Evolutionary conservation across 805 yeast genomes (phyloP).

Genomic region (Pichia deserticola): DNA sequence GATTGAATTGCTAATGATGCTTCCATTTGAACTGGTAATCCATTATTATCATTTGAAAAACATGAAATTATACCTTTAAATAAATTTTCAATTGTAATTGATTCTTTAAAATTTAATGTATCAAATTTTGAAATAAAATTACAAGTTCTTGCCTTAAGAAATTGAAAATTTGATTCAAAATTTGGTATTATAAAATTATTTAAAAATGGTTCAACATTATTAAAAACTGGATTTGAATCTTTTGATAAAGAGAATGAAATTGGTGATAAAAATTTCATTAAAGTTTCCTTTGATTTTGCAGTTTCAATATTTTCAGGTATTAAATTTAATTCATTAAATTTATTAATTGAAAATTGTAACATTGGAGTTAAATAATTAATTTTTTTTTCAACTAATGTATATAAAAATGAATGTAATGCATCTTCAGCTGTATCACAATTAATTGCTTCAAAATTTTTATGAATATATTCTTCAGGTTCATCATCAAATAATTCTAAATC

Average conservation of each 20-base stretch:
- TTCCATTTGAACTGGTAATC: constrained; percentile 72
- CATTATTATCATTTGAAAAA: constrained; percentile 37
- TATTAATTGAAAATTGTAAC: constrained; percentile 49
- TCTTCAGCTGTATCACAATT: constrained; percentile 59
- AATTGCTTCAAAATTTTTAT: constrained; percentile 58
- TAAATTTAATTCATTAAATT: constrained; percentile 33
- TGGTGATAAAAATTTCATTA: constrained; percentile 70
- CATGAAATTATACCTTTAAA: constrained; percentile 41
- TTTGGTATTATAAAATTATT: constrained; percentile 62
- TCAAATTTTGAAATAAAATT: constrained; percentile 61
- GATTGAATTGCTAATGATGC: constrained; percentile 84
- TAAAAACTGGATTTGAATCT: constrained; percentile 47
- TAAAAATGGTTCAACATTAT: constrained; percentile 65
- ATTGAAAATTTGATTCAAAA: constrained; percentile 52
- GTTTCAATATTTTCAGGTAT: constrained; percentile 37
- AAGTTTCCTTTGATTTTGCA: constrained; percentile 70
- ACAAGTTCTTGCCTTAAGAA: constrained; percentile 70
- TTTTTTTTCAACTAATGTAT: constrained; percentile 64
- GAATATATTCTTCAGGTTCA: constrained; percentile 90
- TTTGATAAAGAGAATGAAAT: constrained; percentile 52
- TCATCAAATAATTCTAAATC: constrained; percentile 71
- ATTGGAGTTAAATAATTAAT: constrained; percentile 53
- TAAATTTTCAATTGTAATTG: constrained; percentile 29
- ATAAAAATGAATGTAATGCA: constrained; percentile 70
- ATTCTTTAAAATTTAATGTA: constrained; percentile 43